Conservation (phyloP, 306 rosid genomes). For the Trifolium pratense region DNA sequence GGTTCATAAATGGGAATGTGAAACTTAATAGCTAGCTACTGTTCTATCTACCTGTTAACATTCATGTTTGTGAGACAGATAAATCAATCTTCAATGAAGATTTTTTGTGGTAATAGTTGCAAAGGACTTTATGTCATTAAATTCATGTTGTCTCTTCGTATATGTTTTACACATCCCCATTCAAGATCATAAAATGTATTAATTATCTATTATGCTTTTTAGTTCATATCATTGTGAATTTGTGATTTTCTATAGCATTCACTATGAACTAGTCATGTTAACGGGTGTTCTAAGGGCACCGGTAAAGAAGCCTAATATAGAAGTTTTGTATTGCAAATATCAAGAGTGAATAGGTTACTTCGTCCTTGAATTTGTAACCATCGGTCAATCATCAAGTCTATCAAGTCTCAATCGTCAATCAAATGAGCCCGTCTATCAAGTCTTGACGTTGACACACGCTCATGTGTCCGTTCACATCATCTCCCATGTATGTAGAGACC, state of each 20-base stretch:
- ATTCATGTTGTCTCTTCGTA: too few relatives aligned
- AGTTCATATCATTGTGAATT: not conserved
- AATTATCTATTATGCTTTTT: not conserved
- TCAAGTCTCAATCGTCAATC: too few relatives aligned
- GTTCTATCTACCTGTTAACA: conserved; percentile 50
- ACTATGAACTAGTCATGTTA: conserved; percentile 3
- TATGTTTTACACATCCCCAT: not conserved
- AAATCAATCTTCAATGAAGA: conserved; percentile 36
- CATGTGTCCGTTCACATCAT: too few relatives aligned
- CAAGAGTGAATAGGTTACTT: too few relatives aligned
- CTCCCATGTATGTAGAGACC: too few relatives aligned
- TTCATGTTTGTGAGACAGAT: conserved; percentile 44
- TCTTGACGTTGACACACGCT: too few relatives aligned
- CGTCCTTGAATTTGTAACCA: too few relatives aligned
- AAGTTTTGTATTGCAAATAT: too few relatives aligned
- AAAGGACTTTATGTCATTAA: conserved; percentile 16
- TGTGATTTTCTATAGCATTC: not conserved
- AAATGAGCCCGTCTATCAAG: too few relatives aligned
- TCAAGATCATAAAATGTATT: conserved; percentile 16
- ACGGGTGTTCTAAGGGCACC: not conserved
- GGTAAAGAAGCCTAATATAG: too few relatives aligned
- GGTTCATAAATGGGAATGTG: conserved; percentile 59
- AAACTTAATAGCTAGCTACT: conserved; percentile 48
- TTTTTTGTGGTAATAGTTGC: conserved; percentile 37
- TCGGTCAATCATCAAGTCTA: too few relatives aligned